Base-by-base conservation (phyloP, 768 basidiomycete genomes). In the Pleurotus tuber-regium region DNA sequence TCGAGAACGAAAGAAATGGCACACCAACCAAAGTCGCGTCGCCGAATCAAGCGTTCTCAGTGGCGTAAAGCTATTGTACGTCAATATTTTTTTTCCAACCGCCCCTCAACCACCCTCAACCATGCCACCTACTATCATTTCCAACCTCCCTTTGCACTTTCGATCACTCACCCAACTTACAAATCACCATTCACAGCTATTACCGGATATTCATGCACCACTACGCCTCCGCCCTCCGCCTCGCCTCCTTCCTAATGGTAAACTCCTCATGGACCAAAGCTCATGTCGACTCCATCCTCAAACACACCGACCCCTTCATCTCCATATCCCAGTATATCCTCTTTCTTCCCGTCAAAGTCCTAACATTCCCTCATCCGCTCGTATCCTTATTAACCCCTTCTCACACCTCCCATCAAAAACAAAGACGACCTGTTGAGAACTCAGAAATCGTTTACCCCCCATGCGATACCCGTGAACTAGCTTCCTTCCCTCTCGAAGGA, bases 181-280 rank as follows among this genome's bases (percentile, higher is more conserved):
- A n/a, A n/a, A n/a, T n/a, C n/a, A n/a, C n/a, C n/a, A n/a, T n/a
- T 25, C 44, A 42, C 59, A 92, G 90, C 8, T 98, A 98, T 66
- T 98, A 99, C 68, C 83, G 84, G 43, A 58, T 93, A 4, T 91
- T 91, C 67, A 92, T 95, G 77, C 80, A 82, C 54, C 78, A 88
- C 50, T 98, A 99, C 66, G 74, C 89, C 1, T 65, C 76, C 2
- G 86, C 87, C 8, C 82, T 99, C 25, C 78, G 81, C 21, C 77
- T 76, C 33, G 84, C 92, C 2, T 79, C 75, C 50, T 89, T 90
- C 67, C 57, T 89, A 39, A 93, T 96, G 91, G 93, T 90, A 59
- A 98, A 98, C 67, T 97, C 93, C 3, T 84, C 89, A 0, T 98
- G 97, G 96, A 98, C 96, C 2, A 83, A 86, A 59, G 77, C 76